Conservation (phyloP, 768 basidiomycete species). For the Pisolithus albus region DNA sequence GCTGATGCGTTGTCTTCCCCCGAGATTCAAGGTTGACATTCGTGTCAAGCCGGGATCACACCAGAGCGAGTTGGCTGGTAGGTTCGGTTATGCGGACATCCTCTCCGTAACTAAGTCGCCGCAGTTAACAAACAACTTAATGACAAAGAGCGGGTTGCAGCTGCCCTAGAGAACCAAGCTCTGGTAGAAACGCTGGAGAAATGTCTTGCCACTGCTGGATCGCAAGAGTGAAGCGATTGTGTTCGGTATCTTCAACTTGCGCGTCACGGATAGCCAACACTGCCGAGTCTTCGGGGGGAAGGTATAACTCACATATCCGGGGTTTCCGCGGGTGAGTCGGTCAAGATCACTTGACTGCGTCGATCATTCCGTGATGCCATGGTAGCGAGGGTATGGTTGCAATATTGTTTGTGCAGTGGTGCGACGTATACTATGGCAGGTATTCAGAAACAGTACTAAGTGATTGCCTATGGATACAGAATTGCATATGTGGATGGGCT, state of each 20-base stretch:
- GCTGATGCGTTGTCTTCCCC: constrained; percentile 81
- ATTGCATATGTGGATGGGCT: constrained; percentile 3
- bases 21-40: constrained; percentile 93
- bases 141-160: constrained; percentile 97
- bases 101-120: neutral
- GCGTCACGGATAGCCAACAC: neutral
- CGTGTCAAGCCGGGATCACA: constrained; percentile 90
- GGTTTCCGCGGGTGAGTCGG: too few relatives aligned
- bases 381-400: constrained; percentile 9
- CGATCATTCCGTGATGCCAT: too few relatives aligned
- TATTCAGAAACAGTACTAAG: constrained; percentile 1
- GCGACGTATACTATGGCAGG: constrained; percentile 5
- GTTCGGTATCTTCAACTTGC: neutral
- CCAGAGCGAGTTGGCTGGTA: constrained; percentile 87
- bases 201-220: constrained; percentile 42
- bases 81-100: constrained; percentile 17
- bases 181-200: constrained; percentile 85
- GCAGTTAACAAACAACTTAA: constrained; percentile 97
- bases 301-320: neutral
- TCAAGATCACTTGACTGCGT: too few relatives aligned
- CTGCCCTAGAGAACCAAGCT: constrained; percentile 87
- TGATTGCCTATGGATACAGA: constrained; percentile 3
- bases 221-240: neutral
- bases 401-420: constrained; percentile 8
- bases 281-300: neutral